A percentile compares a stretch with the other conserved stretches of the same genome.
These are phyloP conservation scores for Lobosporangium transversale DNA, from an alignment of 192 early-diverging fungal genomes.

Conservation along the genomic window DNA sequence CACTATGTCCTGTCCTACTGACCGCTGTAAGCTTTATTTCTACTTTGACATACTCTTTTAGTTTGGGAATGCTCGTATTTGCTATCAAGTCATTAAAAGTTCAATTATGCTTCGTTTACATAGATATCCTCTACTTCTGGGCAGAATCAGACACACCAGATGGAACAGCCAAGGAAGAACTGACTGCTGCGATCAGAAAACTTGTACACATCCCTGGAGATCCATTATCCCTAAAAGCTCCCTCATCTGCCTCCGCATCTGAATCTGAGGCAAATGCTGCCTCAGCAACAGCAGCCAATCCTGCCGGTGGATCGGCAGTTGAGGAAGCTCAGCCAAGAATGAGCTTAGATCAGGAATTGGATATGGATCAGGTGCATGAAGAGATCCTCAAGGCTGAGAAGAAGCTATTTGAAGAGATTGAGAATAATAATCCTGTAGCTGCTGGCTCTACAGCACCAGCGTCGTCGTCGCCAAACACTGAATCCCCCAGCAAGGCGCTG, in stretches of 20 bases:
- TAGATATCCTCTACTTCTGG: conserved; percentile 52
- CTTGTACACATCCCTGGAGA: conserved; percentile 53
- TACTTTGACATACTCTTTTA: too few relatives aligned
- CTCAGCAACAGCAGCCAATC: neutral
- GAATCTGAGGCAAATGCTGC: neutral
- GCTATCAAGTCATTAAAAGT: neutral
- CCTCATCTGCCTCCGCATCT: neutral
- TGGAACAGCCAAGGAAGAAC: conserved; percentile 31
- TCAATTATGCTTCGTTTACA: too few relatives aligned
- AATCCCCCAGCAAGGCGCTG: too few relatives aligned
- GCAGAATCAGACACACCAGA: conserved; percentile 19
- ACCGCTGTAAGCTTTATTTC: conserved; percentile 43
- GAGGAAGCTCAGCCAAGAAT: conserved; percentile 28
- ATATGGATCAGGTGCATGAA: conserved; percentile 45
- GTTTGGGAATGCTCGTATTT: neutral
- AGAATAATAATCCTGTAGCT: conserved; percentile 18
- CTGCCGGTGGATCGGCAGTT: conserved; percentile 10
- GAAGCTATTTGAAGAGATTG: conserved; percentile 37
- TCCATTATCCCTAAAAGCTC: conserved; percentile 32
- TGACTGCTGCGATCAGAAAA: conserved; percentile 46
- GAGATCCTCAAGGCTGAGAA: conserved; percentile 42
- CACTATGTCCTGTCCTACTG: conserved; percentile 57
- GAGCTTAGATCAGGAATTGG: conserved; percentile 50
- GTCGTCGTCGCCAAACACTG: conserved; percentile 14
- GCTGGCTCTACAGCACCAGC: conserved; percentile 38